Evolutionary conservation across 495 filamentous ascomycete species (phyloP).

Genomic region (Neurospora terricola): DNA sequence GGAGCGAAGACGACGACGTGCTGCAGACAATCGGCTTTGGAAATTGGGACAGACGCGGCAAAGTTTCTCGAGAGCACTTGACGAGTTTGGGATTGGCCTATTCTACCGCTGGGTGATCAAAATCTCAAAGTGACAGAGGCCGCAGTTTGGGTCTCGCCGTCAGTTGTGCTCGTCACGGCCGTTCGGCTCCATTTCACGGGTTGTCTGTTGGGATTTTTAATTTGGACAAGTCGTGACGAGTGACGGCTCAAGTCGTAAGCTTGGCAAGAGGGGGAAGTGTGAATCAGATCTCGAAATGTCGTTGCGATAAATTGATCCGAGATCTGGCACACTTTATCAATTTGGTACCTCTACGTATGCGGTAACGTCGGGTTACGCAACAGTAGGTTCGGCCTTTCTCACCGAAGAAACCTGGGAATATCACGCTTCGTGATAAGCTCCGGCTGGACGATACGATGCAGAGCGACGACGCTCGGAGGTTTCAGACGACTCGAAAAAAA

Average conservation of each 20-base stretch:
- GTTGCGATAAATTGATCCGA: neutral
- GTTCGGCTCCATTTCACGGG: neutral
- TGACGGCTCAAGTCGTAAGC: neutral
- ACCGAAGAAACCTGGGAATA: neutral
- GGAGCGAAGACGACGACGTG: neutral
- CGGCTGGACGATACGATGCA: neutral
- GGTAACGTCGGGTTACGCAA: neutral
- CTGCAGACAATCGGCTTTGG: neutral
- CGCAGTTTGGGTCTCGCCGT: neutral
- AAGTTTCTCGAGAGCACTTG: neutral
- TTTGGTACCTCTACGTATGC: neutral
- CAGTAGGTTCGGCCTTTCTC: neutral
- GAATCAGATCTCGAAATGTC: neutral
- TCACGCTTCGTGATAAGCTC: neutral
- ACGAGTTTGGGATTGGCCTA: neutral
- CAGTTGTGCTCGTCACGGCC: neutral
- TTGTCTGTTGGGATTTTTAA: neutral
- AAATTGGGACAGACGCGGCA: neutral
- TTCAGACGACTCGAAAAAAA: neutral
- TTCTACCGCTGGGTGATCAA: neutral
- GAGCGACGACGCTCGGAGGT: neutral
- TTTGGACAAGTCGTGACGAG: neutral
- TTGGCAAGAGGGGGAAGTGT: neutral
- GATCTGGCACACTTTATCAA: neutral
- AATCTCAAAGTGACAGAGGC: neutral